These are phyloP conservation scores for Leucocoprinus birnbaumii DNA, from an alignment of 768 basidiomycete species.

Conservation along the genomic window DNA sequence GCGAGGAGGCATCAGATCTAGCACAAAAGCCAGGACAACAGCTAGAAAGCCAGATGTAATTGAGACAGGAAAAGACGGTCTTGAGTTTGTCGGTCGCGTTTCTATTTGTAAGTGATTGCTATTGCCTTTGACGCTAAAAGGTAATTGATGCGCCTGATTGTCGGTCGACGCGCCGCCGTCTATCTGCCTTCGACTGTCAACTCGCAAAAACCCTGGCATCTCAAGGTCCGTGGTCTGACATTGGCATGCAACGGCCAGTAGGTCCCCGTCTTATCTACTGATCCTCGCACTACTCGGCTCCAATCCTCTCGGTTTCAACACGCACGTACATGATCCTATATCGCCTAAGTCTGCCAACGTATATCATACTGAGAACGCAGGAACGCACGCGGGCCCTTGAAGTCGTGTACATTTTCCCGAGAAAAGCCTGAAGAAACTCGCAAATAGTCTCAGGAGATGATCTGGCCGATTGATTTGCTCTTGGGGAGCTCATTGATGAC, in stretches of 20 bases:
- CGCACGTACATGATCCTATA: not conserved
- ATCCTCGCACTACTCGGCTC: not conserved
- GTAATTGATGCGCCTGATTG: conserved; percentile 1
- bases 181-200: not conserved
- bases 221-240: not conserved
- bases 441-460: not conserved
- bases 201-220: not conserved
- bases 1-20: not conserved
- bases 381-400: not conserved
- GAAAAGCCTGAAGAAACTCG: not conserved
- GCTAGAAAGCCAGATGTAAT: not conserved
- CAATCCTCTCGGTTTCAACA: not conserved
- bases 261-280: not conserved
- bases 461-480: not conserved
- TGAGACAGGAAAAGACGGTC: not conserved
- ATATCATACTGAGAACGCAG: not conserved
- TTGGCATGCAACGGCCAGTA: not conserved
- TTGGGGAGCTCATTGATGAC: conserved; percentile 1
- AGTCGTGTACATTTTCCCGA: not conserved
- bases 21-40: not conserved
- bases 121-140: not conserved
- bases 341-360: not conserved
- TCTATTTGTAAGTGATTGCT: not conserved
- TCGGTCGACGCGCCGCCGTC: not conserved
- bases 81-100: not conserved